These are phyloP conservation scores for Areca catechu DNA, from an alignment of 176 grass and related monocot species.

Conservation along the genomic window DNA sequence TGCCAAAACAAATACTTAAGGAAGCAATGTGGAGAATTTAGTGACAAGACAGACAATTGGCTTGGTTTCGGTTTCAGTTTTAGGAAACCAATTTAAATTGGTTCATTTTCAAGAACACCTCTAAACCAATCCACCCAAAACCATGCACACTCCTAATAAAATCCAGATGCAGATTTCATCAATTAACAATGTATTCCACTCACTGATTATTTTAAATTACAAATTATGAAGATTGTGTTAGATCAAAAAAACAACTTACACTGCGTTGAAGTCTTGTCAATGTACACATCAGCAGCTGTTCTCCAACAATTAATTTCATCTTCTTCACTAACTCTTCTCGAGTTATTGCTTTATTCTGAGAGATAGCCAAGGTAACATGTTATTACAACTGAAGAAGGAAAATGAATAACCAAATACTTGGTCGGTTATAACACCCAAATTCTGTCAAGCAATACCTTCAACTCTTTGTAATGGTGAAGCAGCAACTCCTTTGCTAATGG, in stretches of 20 bases:
- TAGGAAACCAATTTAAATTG: too few relatives aligned
- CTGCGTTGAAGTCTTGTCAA: conserved; percentile 41
- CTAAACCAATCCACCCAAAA: too few relatives aligned
- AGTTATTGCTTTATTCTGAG: conserved; percentile 50
- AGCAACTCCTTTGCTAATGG: conserved; percentile 54
- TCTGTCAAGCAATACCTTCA: conserved; percentile 40
- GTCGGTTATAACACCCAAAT: not conserved
- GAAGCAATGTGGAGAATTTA: too few relatives aligned
- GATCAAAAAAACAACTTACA: conserved; percentile 38
- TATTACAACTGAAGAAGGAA: not conserved
- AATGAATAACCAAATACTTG: not conserved
- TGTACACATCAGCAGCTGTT: conserved; percentile 49
- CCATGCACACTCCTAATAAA: too few relatives aligned
- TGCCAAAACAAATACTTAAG: too few relatives aligned
- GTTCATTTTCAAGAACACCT: too few relatives aligned
- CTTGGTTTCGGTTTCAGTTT: too few relatives aligned
- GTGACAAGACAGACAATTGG: too few relatives aligned
- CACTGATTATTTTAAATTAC: too few relatives aligned
- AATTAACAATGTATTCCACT: too few relatives aligned
- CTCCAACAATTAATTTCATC: conserved; percentile 58
- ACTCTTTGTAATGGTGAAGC: conserved; percentile 57
- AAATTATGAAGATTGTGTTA: too few relatives aligned
- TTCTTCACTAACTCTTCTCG: conserved; percentile 63
- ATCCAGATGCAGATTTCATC: too few relatives aligned
- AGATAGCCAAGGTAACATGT: conserved; percentile 13